Evolutionary conservation across 2,329 filamentous ascomycete species (phyloP).

Genomic region (Botrytis fragariae): DNA sequence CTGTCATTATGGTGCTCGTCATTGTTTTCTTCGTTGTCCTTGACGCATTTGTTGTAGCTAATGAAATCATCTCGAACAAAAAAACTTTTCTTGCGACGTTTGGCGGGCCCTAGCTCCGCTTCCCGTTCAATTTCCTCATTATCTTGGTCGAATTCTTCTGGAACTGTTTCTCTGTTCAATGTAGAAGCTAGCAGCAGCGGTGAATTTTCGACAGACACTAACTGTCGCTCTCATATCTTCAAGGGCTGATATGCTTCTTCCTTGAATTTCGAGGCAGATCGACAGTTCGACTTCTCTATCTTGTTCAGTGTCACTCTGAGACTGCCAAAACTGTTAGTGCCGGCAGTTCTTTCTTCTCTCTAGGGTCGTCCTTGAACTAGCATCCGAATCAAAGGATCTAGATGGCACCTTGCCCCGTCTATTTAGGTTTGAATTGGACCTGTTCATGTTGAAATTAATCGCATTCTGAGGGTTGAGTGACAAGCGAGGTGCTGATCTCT

Average conservation of each 20-base stretch:
- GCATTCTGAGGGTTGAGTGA: not conserved
- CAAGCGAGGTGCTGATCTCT: not conserved
- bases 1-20: not conserved
- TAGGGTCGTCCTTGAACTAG: rapidly evolving
- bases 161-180: not conserved
- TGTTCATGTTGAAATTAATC: not conserved
- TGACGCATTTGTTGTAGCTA: not conserved
- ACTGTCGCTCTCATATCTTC: no score
- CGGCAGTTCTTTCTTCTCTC: not conserved
- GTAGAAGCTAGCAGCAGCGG: rapidly evolving
- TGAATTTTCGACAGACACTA: not conserved
- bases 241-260: not conserved
- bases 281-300: not conserved
- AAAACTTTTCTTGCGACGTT: not conserved
- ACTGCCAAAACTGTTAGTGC: not conserved
- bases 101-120: not conserved
- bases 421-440: not conserved
- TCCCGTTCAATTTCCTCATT: not conserved
- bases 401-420: not conserved
- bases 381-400: not conserved
- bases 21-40: no score
- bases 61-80: not conserved
- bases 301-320: not conserved
- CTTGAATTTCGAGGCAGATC: not conserved
- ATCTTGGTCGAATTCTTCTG: not conserved